Percentiles rank a stretch among this genome's conserved stretches.
Conservation (phyloP, 108 stramenopile species). For the Pseudonitzschia multiseries region DNA sequence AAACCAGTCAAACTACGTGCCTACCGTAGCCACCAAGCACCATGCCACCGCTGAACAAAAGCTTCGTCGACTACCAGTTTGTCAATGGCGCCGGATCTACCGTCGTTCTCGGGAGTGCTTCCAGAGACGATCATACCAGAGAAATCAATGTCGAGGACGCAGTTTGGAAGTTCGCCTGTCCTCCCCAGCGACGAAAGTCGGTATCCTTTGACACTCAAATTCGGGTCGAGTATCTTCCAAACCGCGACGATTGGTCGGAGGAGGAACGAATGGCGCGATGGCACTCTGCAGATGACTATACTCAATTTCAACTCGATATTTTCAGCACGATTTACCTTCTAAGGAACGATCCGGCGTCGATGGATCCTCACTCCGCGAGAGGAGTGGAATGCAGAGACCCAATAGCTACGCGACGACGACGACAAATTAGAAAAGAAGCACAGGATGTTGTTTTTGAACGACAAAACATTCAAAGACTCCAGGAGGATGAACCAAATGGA, state of each 20-base stretch:
- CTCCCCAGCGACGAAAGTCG: neutral
- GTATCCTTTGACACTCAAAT: neutral
- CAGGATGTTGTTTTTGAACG: constrained; percentile 24
- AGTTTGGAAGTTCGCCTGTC: neutral
- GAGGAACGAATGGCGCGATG: constrained; percentile 21
- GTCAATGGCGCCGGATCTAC: neutral
- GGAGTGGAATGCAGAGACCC: constrained; percentile 25
- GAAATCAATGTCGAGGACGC: neutral
- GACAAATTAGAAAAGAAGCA: neutral
- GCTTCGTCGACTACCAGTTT: neutral
- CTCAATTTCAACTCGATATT: constrained; percentile 21
- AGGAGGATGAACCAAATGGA: constrained; percentile 6
- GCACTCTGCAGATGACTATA: constrained; percentile 17
- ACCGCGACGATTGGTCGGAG: constrained; percentile 2
- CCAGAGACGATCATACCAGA: neutral
- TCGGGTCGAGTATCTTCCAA: neutral
- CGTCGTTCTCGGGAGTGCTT: neutral
- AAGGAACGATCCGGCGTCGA: constrained; percentile 14
- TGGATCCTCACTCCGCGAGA: constrained; percentile 20
- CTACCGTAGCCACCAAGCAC: neutral
- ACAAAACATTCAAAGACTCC: constrained; percentile 17
- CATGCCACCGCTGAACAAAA: constrained; percentile 4
- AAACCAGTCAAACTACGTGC: neutral
- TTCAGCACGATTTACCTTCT: constrained; percentile 18
- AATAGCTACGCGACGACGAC: constrained; percentile 11